Base-by-base conservation (phyloP, 768 basidiomycete genomes). In the Xerocomus brunneocitrinus region DNA sequence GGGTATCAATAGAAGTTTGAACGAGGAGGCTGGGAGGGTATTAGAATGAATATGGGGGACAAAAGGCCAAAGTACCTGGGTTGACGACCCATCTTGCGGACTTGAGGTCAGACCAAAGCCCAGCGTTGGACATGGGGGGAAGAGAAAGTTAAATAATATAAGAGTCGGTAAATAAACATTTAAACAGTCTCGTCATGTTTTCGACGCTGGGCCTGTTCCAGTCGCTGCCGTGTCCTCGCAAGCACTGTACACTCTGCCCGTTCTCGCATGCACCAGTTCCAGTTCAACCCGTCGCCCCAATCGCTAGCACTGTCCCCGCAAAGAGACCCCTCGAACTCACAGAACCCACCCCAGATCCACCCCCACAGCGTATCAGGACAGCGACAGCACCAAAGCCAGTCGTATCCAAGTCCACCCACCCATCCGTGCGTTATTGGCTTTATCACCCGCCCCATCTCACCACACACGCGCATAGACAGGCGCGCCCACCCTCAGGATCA, bases 11-110 rank as follows among this genome's bases (percentile, higher is more conserved):
- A 92, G 76, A 22, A 94, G 64, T 56, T 85, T 85, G 67, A 91
- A 70, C 0, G 91, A 81, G 6, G 81, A 79, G 12, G 67, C 88
- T 89, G 58, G 13, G 2, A 3, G 44, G 12, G 31, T 1, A 13
- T 63, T 6, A 41, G 41, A 50, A 39, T 52, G 16, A 3, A 25
- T 2, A 16, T 1, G 3, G n/a, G 41, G 38, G 2, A 22, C 0
- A 5, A 24, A 2, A 7, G 19, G 35, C 14, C 0, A 12, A 54
- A 39, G 24, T 8, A 87, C 91, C 66, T 8, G 92, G 91, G 22
- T 87, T 75, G 16, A 87, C 69, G 52, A 85, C 83, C 93, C 93
- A 95, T 59, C 81, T 74, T 13, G 76, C 66, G 0, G 78, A 74
- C 60, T 54, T 70, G 58, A 84, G 55, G 66, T 85, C 76, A 64